A percentile compares a stretch with the other conserved stretches of the same genome.
phyloP scores from a whole-genome alignment of 306 rosid species.

The Ormosia emarginata region DNA sequence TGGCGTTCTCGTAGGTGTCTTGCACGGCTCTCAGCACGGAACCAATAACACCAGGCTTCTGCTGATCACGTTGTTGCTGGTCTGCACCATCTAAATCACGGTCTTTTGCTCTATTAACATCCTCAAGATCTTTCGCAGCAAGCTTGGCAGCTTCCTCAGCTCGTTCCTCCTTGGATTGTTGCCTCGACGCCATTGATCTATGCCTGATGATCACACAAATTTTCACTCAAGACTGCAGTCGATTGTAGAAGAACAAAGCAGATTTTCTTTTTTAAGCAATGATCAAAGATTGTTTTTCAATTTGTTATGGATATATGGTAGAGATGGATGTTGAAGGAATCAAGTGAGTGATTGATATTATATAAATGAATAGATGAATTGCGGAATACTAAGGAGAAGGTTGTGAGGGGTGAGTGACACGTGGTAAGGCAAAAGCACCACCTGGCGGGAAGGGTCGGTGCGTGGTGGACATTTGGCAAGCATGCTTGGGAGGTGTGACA shows the following conservation, averaged over 20 bases:
- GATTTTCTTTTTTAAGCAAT: neutral
- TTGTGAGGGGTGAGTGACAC: conserved; percentile 7
- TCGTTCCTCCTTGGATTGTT: conserved; percentile 36
- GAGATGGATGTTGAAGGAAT: neutral
- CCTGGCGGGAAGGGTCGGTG: neutral
- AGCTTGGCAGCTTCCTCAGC: conserved; percentile 52
- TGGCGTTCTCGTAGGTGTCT: conserved; percentile 54
- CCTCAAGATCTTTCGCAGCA: conserved; percentile 51
- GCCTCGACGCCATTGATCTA: conserved; percentile 19
- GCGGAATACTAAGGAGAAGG: neutral
- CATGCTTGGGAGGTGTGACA: neutral
- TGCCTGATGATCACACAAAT: too few species aligned
- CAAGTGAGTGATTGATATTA: neutral
- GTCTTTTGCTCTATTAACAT: conserved; percentile 28
- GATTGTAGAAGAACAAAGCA: neutral
- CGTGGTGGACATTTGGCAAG: conserved; percentile 13
- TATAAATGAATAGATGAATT: neutral
- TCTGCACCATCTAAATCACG: neutral
- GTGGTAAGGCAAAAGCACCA: neutral
- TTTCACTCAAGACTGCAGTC: neutral
- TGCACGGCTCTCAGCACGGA: conserved; percentile 56
- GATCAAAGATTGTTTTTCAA: neutral
- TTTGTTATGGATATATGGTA: neutral
- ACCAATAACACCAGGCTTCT: conserved; percentile 54
- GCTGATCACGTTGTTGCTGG: conserved; percentile 8